Conservation (phyloP, 345 rosid species). For the Balakata baccata region DNA sequence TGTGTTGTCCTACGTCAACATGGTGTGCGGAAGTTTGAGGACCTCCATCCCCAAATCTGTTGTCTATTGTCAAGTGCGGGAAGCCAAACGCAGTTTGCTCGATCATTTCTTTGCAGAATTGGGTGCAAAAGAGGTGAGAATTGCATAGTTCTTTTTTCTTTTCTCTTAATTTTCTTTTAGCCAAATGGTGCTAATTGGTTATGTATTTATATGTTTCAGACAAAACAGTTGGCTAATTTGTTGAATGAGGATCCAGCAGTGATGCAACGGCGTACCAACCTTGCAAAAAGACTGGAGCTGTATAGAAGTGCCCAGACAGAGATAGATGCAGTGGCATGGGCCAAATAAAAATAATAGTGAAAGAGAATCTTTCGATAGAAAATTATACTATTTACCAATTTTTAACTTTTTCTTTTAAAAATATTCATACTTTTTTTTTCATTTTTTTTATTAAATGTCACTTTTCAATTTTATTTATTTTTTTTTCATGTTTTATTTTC, state of each 20-base stretch:
- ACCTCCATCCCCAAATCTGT: slow-evolving; percentile 87
- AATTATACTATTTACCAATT: too few relatives aligned
- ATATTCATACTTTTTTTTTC: too few relatives aligned
- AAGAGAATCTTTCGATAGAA: not conserved
- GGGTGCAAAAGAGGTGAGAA: slow-evolving; percentile 74
- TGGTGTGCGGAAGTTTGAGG: slow-evolving; percentile 76
- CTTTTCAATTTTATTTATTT: too few relatives aligned
- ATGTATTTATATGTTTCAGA: slow-evolving; percentile 37
- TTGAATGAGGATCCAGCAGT: slow-evolving; percentile 87
- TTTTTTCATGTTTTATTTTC: too few relatives aligned
- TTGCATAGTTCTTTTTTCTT: not conserved
- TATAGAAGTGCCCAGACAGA: slow-evolving; percentile 87
- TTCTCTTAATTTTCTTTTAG: not conserved
- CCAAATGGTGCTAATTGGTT: not conserved
- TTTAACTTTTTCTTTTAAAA: too few relatives aligned
- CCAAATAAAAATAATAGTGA: slow-evolving; percentile 46
- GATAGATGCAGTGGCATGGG: slow-evolving; percentile 89
- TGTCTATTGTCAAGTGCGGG: slow-evolving; percentile 92
- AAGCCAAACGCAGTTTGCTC: slow-evolving; percentile 84
- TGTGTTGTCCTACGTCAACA: slow-evolving; percentile 71
- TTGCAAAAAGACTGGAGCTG: slow-evolving; percentile 78
- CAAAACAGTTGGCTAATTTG: slow-evolving; percentile 51
- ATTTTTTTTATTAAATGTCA: too few relatives aligned
- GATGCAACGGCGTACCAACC: slow-evolving; percentile 60
- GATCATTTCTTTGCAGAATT: slow-evolving; percentile 82